Evolutionary conservation across 768 basidiomycete species (phyloP).

Genomic region (Xerocomus spinulosus): DNA sequence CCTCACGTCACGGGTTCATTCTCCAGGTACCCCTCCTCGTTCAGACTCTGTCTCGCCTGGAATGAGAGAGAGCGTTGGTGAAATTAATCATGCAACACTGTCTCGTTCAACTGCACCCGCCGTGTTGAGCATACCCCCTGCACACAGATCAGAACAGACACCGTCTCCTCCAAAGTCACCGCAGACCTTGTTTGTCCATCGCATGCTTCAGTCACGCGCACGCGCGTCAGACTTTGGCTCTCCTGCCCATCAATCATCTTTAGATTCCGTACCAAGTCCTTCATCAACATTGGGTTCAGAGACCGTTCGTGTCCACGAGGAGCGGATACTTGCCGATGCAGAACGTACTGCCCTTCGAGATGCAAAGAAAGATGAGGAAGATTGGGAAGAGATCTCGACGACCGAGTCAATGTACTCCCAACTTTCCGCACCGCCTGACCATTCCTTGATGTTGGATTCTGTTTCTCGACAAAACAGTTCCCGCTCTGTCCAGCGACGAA

Average conservation of each 20-base stretch:
- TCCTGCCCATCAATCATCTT: slow-evolving; percentile 2
- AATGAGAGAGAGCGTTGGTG: slow-evolving; percentile 1
- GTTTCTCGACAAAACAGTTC: slow-evolving; percentile 1
- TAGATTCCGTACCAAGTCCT: background rate
- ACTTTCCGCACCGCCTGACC: slow-evolving; percentile 18
- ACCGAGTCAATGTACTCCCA: slow-evolving; percentile 24
- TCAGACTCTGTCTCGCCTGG: slow-evolving; percentile 2
- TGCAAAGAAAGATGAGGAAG: slow-evolving; percentile 4
- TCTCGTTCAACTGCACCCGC: background rate
- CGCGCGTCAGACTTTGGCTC: slow-evolving; percentile 9
- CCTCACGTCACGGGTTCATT: slow-evolving; percentile 1
- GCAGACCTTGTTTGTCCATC: slow-evolving; percentile 14
- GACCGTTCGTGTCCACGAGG: background rate
- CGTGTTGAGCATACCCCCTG: slow-evolving; percentile 5
- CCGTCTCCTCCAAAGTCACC: background rate
- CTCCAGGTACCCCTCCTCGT: background rate
- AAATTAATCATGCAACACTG: background rate
- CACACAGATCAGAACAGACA: background rate
- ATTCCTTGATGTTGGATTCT: slow-evolving; percentile 1
- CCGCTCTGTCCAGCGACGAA: slow-evolving; percentile 3
- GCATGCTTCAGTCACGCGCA: slow-evolving; percentile 20
- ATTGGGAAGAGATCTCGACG: background rate
- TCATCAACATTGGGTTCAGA: slow-evolving; percentile 9
- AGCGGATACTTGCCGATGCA: slow-evolving; percentile 13
- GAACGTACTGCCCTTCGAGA: slow-evolving; percentile 15